Conservation (phyloP, 106 monocot species). For the Gastrodia elata region DNA sequence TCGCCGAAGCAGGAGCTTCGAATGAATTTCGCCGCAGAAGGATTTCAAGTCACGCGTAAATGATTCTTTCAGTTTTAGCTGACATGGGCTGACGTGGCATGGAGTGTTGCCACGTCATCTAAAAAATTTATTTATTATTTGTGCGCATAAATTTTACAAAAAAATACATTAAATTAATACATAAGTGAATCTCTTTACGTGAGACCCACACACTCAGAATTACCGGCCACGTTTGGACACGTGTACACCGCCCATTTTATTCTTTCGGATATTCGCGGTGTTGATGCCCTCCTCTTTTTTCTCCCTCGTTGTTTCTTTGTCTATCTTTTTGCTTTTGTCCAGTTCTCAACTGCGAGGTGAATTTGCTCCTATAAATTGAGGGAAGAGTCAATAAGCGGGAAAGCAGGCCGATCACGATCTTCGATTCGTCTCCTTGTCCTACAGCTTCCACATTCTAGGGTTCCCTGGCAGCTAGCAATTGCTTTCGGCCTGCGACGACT, state of each 20-base stretch:
- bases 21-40: too few relatives aligned
- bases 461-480: neutral
- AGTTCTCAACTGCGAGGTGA: neutral
- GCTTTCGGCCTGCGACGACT: neutral
- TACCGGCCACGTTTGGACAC: neutral
- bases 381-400: neutral
- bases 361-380: neutral
- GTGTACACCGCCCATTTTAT: neutral
- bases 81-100: too few relatives aligned
- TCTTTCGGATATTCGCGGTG: neutral
- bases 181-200: neutral
- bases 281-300: neutral
- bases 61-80: too few relatives aligned
- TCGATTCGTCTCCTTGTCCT: neutral
- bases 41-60: too few relatives aligned
- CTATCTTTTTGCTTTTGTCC: neutral
- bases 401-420: neutral
- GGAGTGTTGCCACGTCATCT: too few relatives aligned
- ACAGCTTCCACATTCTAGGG: neutral
- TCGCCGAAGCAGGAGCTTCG: too few relatives aligned
- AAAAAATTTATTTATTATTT: too few relatives aligned
- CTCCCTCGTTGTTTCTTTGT: neutral
- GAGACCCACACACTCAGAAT: neutral
- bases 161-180: too few relatives aligned
- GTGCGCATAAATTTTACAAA: too few relatives aligned